Conservation (phyloP, 2,329 filamentous ascomycete genomes). For the Fusarium pseudocircinatum region DNA sequence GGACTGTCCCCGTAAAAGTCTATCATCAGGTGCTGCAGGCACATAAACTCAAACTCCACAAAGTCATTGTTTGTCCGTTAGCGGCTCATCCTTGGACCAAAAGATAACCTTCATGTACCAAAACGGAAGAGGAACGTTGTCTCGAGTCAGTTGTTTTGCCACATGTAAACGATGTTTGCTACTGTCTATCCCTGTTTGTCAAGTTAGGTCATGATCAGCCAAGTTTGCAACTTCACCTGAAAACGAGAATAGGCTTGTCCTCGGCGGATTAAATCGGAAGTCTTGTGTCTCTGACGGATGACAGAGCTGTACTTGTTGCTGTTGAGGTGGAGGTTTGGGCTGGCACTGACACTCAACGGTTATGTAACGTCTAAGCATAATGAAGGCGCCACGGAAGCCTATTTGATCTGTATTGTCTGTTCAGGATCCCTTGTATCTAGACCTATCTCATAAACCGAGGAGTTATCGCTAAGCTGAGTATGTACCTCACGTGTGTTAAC, state of each 20-base stretch:
- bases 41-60: constrained; percentile 24
- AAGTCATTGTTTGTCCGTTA: constrained; percentile 1
- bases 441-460: not conserved
- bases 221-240: not conserved
- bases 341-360: not conserved
- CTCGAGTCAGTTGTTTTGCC: constrained; percentile 23
- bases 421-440: not conserved
- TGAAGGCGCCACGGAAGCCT: not conserved
- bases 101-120: constrained; percentile 4
- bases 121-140: not conserved
- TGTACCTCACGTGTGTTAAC: not conserved
- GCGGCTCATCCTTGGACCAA: not conserved
- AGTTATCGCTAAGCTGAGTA: not conserved
- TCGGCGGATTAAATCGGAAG: not conserved
- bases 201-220: not conserved
- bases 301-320: not conserved
- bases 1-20: not conserved
- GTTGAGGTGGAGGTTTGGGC: not conserved
- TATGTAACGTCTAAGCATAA: not conserved
- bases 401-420: not conserved
- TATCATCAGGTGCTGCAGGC: constrained; percentile 8
- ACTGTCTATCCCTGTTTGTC: not conserved
- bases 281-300: not conserved
- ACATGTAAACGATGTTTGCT: not conserved
- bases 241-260: not conserved